phyloP scores from a whole-genome alignment of 2,329 filamentous ascomycete species.

The Myriangium duriaei region DNA sequence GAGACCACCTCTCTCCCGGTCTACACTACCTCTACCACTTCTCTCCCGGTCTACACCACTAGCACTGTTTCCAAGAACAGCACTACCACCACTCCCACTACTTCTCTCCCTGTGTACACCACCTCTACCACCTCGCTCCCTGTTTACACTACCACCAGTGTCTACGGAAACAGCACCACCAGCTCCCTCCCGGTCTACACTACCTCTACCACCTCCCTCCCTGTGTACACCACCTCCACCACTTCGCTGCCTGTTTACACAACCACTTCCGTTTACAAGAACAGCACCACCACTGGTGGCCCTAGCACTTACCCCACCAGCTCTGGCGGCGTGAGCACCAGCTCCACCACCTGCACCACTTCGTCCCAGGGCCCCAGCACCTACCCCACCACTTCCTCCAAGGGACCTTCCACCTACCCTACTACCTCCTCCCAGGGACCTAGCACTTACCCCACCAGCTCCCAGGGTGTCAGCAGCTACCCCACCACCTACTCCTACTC shows the following conservation, averaged over 20 bases:
- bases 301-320: not conserved
- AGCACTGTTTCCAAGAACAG: not conserved
- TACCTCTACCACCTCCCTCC: not conserved
- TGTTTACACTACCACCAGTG: not conserved
- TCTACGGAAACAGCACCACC: conserved; percentile 1
- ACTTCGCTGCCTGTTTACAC: not conserved
- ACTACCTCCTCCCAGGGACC: not conserved
- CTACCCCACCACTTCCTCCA: no score
- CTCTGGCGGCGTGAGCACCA: not conserved
- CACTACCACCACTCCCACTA: conserved; percentile 1
- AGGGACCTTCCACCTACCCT: no score
- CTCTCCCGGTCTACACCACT: not conserved
- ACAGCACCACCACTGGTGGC: not conserved
- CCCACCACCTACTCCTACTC: conserved; percentile 9
- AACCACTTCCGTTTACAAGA: not conserved
- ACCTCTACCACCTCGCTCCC: not conserved
- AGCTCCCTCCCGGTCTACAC: not conserved
- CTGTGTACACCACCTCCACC: not conserved
- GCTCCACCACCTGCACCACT: not conserved
- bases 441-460: no score
- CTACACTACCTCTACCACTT: not conserved
- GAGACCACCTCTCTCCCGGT: not conserved
- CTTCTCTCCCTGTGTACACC: conserved; percentile 1
- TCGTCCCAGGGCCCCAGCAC: no score
- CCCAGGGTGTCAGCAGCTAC: no score